Base-by-base conservation (phyloP, 116 monocot genomes). In the Phalaenopsis hybrid region DNA sequence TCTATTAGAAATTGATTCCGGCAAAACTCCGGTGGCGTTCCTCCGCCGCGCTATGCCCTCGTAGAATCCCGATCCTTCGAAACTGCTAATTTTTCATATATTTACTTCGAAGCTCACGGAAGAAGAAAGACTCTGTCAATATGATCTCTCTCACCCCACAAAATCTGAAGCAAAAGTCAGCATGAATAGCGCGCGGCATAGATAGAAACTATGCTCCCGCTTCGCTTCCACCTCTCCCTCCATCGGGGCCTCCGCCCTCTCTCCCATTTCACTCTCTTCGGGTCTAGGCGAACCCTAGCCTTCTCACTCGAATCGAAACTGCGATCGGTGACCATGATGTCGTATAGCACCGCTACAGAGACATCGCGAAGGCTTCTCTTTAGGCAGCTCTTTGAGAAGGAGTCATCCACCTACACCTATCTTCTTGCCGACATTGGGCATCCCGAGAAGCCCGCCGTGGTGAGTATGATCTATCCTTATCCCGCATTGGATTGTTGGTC, bases 321-420 rank as follows among this genome's bases (percentile, higher is more conserved):
- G 74, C 37, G 28, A 57, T 67, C 23, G 12, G 72, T 4, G 73
- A 58, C 85, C 70, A 80, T 81, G 84, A 84, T 81, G 48, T 70
- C 81, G 31, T 81, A 74, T 69, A 59, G 65, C 43, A 63, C 75
- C 13, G 57, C 31, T 6, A 43, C 77, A 44, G 75, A 63, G 21
- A 18, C n/a, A 33, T 33, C 65, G 25, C 76, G 84, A 69, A 89
- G 83, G 81, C 75, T 94, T 28, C 86, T 96, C 20, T 94, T 96
- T 78, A 87, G 96, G 50, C 96, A 96, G 85, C 86, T 96, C 70
- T 94, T 96, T 78, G 96, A 96, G 94, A 91, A 92, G 90, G 96
- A 96, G 75, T 92, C 94, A 16, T 86, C 80, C 79, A 96, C 96
- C 23, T 96, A 92, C 79, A 96, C 96, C 15, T 96, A 96, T 79